Evolutionary conservation across 225 moss, liverwort and hornwort species (phyloP).

Genomic region (Pseudoscleropodium purum): DNA sequence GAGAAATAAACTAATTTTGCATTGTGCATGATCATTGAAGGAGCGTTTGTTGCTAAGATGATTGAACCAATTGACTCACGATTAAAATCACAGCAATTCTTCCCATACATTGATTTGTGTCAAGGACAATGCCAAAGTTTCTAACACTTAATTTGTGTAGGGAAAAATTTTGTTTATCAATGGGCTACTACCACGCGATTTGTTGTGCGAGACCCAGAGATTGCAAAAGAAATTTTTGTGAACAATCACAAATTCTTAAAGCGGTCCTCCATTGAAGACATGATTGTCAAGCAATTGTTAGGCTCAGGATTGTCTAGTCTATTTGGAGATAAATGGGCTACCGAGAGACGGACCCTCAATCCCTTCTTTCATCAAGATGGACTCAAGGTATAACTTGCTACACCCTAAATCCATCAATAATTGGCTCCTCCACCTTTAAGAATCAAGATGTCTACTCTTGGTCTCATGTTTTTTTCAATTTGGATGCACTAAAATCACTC

Average conservation of each 20-base stretch:
- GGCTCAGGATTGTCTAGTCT: not conserved
- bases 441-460: not conserved
- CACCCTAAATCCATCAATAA: not conserved
- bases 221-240: conserved; percentile 7
- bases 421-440: not conserved
- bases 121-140: not conserved
- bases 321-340: conserved; percentile 14
- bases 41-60: not conserved
- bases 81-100: not conserved
- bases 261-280: not conserved
- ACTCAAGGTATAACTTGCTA: conserved; percentile 7
- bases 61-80: not conserved
- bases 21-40: not conserved
- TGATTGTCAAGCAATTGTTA: not conserved
- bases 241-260: not conserved
- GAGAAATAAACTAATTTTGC: not conserved
- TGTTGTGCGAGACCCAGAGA: conserved; percentile 23
- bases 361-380: conserved; percentile 21
- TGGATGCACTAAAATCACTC: too few species aligned
- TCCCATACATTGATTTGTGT: not conserved
- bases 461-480: not conserved
- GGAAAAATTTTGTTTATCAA: conserved; percentile 13
- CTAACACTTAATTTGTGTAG: not conserved
- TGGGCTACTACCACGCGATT: not conserved
- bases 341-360: not conserved